phyloP scores from a whole-genome alignment of 2,329 filamentous ascomycete genomes.

The Claviceps purpurea region DNA sequence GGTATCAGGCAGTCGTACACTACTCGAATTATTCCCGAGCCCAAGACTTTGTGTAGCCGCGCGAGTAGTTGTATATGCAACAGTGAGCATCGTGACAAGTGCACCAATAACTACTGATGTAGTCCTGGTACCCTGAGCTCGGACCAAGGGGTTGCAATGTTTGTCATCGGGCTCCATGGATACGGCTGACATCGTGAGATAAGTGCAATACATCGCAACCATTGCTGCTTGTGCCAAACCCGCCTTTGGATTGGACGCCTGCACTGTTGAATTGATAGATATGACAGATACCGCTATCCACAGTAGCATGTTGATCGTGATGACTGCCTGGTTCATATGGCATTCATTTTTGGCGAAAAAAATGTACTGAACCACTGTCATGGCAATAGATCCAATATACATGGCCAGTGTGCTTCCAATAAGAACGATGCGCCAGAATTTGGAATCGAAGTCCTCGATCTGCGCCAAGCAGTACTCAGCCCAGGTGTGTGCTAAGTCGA shows the following conservation, averaged over 20 bases:
- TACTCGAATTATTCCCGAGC: slow-evolving; percentile 40
- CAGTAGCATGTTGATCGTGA: slow-evolving; percentile 82
- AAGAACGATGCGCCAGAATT: slow-evolving; percentile 70
- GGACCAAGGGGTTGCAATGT: slow-evolving; percentile 83
- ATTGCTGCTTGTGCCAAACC: slow-evolving; percentile 95
- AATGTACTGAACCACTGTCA: slow-evolving; percentile 94
- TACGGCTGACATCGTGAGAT: slow-evolving; percentile 93
- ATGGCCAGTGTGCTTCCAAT: slow-evolving; percentile 88
- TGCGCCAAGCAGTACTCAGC: slow-evolving; percentile 90
- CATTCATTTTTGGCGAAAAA: slow-evolving; percentile 79
- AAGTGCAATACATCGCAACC: slow-evolving; percentile 96
- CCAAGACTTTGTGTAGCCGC: slow-evolving; percentile 84
- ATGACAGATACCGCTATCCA: slow-evolving; percentile 69
- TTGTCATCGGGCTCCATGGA: slow-evolving; percentile 96
- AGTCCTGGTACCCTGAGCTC: slow-evolving; percentile 73
- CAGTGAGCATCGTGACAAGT: slow-evolving; percentile 89
- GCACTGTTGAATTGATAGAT: slow-evolving; percentile 79
- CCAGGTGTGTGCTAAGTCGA: slow-evolving; percentile 93
- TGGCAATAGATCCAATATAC: slow-evolving; percentile 80
- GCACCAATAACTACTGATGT: slow-evolving; percentile 87
- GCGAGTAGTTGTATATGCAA: slow-evolving; percentile 93
- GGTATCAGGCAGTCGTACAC: slow-evolving; percentile 49
- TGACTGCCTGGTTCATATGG: slow-evolving; percentile 92
- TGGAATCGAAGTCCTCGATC: slow-evolving; percentile 81
- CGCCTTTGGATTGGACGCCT: slow-evolving; percentile 84